A percentile compares a stretch with the other conserved stretches of the same genome.
Evolutionary conservation across 805 yeast genomes (phyloP).

Genomic region (Candida krabiensis): DNA sequence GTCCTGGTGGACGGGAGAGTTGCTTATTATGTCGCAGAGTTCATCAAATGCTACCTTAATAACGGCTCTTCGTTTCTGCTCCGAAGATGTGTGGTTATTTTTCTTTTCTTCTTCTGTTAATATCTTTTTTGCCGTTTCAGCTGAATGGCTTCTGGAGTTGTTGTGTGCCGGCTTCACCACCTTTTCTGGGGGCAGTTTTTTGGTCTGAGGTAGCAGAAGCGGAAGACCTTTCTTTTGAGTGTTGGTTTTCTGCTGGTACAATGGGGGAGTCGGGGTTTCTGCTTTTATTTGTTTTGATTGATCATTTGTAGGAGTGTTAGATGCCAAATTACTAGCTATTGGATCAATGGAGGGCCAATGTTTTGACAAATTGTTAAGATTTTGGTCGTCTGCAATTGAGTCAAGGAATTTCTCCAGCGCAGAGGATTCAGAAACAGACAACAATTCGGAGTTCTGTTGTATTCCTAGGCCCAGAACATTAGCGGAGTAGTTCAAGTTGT

Average conservation of each 20-base stretch:
- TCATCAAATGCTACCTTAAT: conserved; percentile 39
- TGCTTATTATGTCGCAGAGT: conserved; percentile 29
- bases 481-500: conserved; percentile 24
- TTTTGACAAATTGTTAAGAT: conserved; percentile 26
- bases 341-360: conserved; percentile 37
- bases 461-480: conserved; percentile 9
- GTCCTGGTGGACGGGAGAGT: conserved; percentile 13
- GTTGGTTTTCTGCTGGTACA: neutral
- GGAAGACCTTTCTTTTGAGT: neutral
- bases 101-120: conserved; percentile 36
- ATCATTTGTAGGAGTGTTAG: neutral
- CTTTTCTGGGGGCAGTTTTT: neutral
- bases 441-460: conserved; percentile 25
- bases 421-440: conserved; percentile 34
- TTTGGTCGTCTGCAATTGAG: conserved; percentile 35
- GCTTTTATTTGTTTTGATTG: neutral
- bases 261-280: neutral
- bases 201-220: neutral
- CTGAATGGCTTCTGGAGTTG: neutral
- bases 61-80: conserved; percentile 38
- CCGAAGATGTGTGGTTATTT: conserved; percentile 39
- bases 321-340: conserved; percentile 6
- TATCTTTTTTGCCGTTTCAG: conserved; percentile 5
- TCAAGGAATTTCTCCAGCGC: conserved; percentile 37
- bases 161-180: conserved; percentile 5